These are phyloP conservation scores for Fomitopsis schrenkii DNA, from an alignment of 1,284 basidiomycete genomes.

Conservation along the genomic window DNA sequence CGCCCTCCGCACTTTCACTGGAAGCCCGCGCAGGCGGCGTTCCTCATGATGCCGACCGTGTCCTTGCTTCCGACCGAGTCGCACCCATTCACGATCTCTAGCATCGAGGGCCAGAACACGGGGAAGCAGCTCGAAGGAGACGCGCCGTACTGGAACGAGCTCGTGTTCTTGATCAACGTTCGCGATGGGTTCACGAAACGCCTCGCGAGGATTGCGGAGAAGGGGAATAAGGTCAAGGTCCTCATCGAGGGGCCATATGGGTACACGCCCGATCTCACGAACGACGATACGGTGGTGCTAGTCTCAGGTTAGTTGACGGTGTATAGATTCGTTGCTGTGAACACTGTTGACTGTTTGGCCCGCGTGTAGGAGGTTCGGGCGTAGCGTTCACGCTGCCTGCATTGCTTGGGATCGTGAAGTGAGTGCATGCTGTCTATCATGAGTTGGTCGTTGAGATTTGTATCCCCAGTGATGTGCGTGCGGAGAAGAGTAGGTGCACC, in stretches of 20 bases:
- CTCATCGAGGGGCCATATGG: slow-evolving; percentile 56
- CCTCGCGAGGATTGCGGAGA: slow-evolving; percentile 32
- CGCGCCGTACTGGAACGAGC: slow-evolving; percentile 31
- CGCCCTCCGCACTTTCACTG: slow-evolving; percentile 38
- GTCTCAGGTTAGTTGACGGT: slow-evolving; percentile 40
- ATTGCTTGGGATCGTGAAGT: slow-evolving; percentile 41
- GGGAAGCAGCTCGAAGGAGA: slow-evolving; percentile 7
- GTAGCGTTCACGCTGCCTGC: slow-evolving; percentile 47
- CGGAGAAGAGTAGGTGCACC: slow-evolving; percentile 25
- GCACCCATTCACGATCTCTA: slow-evolving; percentile 55
- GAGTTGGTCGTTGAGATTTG: not conserved
- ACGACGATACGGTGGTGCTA: slow-evolving; percentile 41
- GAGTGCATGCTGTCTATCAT: slow-evolving; percentile 6
- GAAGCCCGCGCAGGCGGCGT: slow-evolving; percentile 50
- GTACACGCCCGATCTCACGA: slow-evolving; percentile 37
- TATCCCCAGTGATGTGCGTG: slow-evolving; percentile 21
- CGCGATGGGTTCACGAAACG: slow-evolving; percentile 45
- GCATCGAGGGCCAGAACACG: slow-evolving; percentile 25
- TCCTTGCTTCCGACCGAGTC: slow-evolving; percentile 41
- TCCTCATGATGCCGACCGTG: slow-evolving; percentile 40
- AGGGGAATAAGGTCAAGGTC: slow-evolving; percentile 31
- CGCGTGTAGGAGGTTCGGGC: slow-evolving; percentile 41
- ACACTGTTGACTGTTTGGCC: too few species aligned
- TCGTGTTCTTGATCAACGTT: slow-evolving; percentile 48
- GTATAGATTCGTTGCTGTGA: too few species aligned